These are phyloP conservation scores for Xylaria sp. DNA, from an alignment of 2,329 filamentous ascomycete genomes.

Conservation along the genomic window DNA sequence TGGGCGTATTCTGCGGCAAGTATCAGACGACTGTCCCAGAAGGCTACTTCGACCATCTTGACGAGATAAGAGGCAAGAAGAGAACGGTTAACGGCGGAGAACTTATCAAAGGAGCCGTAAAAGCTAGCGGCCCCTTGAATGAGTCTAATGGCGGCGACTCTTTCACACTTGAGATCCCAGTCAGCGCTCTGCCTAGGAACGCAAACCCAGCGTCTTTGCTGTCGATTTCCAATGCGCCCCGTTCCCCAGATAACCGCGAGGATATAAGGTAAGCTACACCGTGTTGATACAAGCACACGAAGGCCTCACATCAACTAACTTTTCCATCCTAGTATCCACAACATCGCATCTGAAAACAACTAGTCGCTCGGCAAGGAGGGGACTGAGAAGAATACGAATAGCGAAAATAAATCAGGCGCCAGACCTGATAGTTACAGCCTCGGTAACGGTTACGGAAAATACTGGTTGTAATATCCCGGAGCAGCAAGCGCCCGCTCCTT, in stretches of 20 bases:
- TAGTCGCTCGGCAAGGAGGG: background rate
- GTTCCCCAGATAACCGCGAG: slow-evolving; percentile 34
- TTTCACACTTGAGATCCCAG: slow-evolving; percentile 20
- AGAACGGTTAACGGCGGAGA: slow-evolving; percentile 58
- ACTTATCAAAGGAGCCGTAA: slow-evolving; percentile 21
- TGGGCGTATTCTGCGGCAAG: slow-evolving; percentile 90
- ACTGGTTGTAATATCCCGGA: background rate
- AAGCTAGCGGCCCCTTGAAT: slow-evolving; percentile 13
- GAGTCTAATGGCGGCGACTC: background rate
- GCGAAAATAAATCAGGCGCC: background rate
- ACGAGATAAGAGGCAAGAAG: slow-evolving; percentile 76
- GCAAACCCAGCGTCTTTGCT: slow-evolving; percentile 6
- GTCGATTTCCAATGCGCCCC: slow-evolving; percentile 9
- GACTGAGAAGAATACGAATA: background rate
- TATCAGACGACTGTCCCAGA: slow-evolving; percentile 85
- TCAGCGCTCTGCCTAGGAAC: slow-evolving; percentile 11
- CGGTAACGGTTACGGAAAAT: background rate
- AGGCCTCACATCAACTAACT: background rate
- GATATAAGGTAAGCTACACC: slow-evolving; percentile 34
- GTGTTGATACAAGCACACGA: background rate
- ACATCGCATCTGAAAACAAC: slow-evolving; percentile 36
- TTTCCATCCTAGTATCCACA: slow-evolving; percentile 34
- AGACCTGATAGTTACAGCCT: background rate
- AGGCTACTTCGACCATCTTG: slow-evolving; percentile 85
- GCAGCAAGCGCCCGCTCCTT: background rate